Evolutionary conservation across 2,329 filamentous ascomycete species (phyloP).

Genomic region (Xylaria arbuscula): DNA sequence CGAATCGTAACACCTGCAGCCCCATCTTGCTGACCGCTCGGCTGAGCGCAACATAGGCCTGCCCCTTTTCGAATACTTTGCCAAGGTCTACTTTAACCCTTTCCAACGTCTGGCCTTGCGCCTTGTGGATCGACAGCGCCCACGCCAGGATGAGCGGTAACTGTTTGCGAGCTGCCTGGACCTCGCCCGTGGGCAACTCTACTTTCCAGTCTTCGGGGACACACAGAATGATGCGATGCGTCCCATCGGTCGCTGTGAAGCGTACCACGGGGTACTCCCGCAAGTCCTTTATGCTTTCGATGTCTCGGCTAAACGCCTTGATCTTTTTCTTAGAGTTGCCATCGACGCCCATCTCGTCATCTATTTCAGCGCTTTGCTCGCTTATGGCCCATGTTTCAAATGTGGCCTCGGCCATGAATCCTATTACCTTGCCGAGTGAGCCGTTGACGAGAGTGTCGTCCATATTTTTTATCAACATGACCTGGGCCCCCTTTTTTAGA

Average conservation of each 20-base stretch:
- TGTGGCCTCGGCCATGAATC: slow-evolving; percentile 71
- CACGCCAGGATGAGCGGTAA: slow-evolving; percentile 93
- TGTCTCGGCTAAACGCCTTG: slow-evolving; percentile 59
- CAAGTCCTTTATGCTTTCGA: slow-evolving; percentile 59
- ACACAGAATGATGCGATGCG: slow-evolving; percentile 79
- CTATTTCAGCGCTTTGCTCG: slow-evolving; percentile 56
- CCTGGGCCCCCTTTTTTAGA: slow-evolving; percentile 91
- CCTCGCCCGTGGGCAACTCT: slow-evolving; percentile 92
- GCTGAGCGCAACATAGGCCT: slow-evolving; percentile 96
- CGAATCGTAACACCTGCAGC: slow-evolving; percentile 88
- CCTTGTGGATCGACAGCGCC: slow-evolving; percentile 98
- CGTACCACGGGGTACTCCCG: slow-evolving; percentile 84
- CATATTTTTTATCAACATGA: slow-evolving; percentile 99
- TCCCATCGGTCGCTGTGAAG: slow-evolving; percentile 84
- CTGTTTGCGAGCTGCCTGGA: slow-evolving; percentile 87
- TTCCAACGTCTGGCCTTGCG: slow-evolving; percentile 93
- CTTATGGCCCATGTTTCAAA: slow-evolving; percentile 51
- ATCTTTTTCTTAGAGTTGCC: slow-evolving; percentile 65
- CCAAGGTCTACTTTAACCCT: slow-evolving; percentile 94
- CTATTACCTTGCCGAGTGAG: slow-evolving; percentile 85
- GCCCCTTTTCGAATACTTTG: slow-evolving; percentile 94
- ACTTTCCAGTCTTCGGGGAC: slow-evolving; percentile 95
- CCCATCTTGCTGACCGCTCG: slow-evolving; percentile 89
- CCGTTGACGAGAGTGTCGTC: slow-evolving; percentile 95
- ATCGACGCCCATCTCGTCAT: slow-evolving; percentile 56